These are phyloP conservation scores for Pestalotiopsis sp. DNA, from an alignment of 2,329 filamentous ascomycete species.

Conservation along the genomic window DNA sequence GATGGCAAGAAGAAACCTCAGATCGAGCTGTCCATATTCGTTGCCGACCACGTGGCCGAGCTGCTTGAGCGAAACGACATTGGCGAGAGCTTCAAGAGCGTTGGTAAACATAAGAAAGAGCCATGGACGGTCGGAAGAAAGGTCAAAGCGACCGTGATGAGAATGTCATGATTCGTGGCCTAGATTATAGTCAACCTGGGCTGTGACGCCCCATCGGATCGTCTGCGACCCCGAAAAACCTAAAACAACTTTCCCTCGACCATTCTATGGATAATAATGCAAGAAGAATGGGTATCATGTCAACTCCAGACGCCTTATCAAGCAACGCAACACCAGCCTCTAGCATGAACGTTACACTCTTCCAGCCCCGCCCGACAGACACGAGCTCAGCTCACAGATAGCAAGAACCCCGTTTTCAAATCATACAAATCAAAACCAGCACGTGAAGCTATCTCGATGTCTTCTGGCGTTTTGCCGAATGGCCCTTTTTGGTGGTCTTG, in stretches of 20 bases:
- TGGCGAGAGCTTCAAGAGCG: slow-evolving; percentile 23
- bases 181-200: neutral
- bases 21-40: slow-evolving; percentile 24
- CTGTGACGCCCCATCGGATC: neutral
- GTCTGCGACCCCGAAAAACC: neutral
- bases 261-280: neutral
- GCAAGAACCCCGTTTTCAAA: neutral
- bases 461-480: neutral
- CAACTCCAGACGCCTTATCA: neutral
- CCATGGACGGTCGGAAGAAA: slow-evolving; percentile 20
- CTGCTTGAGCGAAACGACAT: slow-evolving; percentile 23
- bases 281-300: slow-evolving; percentile 3
- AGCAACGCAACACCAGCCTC: neutral
- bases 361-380: neutral
- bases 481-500: neutral
- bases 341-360: neutral
- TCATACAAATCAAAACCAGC: neutral
- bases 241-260: neutral
- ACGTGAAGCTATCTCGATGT: neutral
- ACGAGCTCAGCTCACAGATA: neutral
- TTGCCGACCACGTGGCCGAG: slow-evolving; percentile 20
- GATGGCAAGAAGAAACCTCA: slow-evolving; percentile 29
- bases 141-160: slow-evolving; percentile 22
- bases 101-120: slow-evolving; percentile 25
- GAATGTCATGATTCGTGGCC: neutral